phyloP scores from a whole-genome alignment of 805 yeast genomes.

The Suhomyces kilbournensis region DNA sequence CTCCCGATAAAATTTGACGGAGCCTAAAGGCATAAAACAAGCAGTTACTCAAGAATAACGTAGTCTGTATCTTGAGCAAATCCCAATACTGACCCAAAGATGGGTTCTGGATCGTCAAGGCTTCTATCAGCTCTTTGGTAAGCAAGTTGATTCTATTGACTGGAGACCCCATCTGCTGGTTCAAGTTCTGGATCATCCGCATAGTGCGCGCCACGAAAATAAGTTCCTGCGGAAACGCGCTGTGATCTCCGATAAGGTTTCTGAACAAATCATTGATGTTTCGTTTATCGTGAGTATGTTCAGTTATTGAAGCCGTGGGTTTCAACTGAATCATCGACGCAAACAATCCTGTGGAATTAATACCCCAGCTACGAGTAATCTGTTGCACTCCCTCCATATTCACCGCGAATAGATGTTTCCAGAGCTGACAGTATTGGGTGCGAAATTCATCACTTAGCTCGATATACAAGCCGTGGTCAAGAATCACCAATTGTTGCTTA shows the following conservation, averaged over 20 bases:
- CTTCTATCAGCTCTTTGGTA: slow-evolving; percentile 51
- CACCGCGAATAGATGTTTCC: slow-evolving; percentile 59
- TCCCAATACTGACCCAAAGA: slow-evolving; percentile 11
- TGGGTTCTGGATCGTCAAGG: slow-evolving; percentile 6
- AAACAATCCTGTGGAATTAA: slow-evolving; percentile 61
- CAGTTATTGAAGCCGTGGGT: slow-evolving; percentile 26
- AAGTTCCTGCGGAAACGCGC: slow-evolving; percentile 63
- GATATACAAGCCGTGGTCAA: slow-evolving; percentile 76
- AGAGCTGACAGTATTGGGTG: slow-evolving; percentile 54
- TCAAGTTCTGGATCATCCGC: slow-evolving; percentile 71
- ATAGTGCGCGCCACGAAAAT: slow-evolving; percentile 66
- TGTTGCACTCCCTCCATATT: slow-evolving; percentile 46
- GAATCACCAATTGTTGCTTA: slow-evolving; percentile 57
- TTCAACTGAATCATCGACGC: slow-evolving; percentile 53
- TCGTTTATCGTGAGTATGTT: slow-evolving; percentile 8
- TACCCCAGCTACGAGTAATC: slow-evolving; percentile 64
- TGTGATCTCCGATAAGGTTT: slow-evolving; percentile 57
- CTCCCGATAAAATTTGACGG: slow-evolving; percentile 32
- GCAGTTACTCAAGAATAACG: slow-evolving; percentile 27
- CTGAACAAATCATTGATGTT: slow-evolving; percentile 47
- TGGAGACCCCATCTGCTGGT: slow-evolving; percentile 65
- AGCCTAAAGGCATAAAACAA: slow-evolving; percentile 31
- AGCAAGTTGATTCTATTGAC: slow-evolving; percentile 67
- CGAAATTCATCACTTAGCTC: slow-evolving; percentile 50
- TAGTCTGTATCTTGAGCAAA: slow-evolving; percentile 18